These are phyloP conservation scores for Xylaria longipes DNA, from an alignment of 495 filamentous ascomycete genomes.

Conservation along the genomic window DNA sequence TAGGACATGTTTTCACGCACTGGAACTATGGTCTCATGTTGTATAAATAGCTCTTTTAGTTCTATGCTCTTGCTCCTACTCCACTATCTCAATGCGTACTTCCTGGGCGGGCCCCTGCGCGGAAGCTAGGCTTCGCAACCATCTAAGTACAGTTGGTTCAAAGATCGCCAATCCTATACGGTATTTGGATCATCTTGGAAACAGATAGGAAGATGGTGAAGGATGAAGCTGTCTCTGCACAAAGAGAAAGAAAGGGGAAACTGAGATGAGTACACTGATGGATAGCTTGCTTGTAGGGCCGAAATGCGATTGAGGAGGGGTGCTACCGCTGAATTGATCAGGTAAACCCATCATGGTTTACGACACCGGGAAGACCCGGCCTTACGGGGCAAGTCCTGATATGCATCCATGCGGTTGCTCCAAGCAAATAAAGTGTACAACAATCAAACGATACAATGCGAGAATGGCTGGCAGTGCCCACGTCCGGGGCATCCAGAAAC, in stretches of 20 bases:
- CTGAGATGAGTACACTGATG: background rate
- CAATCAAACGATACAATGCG: slow-evolving; percentile 27
- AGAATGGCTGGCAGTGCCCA: slow-evolving; percentile 18
- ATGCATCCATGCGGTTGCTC: slow-evolving; percentile 4
- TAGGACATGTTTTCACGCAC: background rate
- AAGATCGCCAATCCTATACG: background rate
- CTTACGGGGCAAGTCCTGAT: background rate
- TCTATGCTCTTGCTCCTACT: slow-evolving; percentile 7
- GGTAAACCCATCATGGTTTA: background rate
- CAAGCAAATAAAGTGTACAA: slow-evolving; percentile 27
- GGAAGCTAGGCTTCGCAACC: background rate
- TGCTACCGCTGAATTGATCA: background rate
- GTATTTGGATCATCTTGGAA: background rate
- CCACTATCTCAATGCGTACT: slow-evolving; percentile 1
- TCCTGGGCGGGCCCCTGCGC: background rate
- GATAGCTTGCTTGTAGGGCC: background rate
- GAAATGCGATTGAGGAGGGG: background rate
- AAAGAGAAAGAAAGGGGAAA: background rate
- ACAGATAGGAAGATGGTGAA: slow-evolving; percentile 6
- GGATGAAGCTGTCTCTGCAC: slow-evolving; percentile 8
- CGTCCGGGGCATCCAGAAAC: slow-evolving; percentile 19
- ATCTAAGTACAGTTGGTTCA: slow-evolving; percentile 8
- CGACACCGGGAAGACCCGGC: background rate
- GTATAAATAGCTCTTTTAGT: slow-evolving; percentile 11
- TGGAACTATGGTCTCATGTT: background rate